Percentiles rank a stretch among this genome's conserved stretches.
phyloP scores from a whole-genome alignment of 805 yeast genomes.

The Wickerhamomyces bovis region DNA sequence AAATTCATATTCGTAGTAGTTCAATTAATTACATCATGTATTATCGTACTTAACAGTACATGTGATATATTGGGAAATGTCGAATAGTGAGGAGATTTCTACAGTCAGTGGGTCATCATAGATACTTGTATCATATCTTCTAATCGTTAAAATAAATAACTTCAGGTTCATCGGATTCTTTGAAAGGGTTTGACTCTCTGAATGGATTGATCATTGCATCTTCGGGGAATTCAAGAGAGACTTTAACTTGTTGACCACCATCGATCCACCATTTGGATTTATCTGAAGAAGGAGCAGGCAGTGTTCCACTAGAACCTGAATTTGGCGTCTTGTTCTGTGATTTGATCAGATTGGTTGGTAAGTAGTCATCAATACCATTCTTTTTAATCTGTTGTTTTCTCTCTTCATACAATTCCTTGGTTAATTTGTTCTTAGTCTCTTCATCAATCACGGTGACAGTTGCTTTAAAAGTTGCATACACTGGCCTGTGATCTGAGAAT shows the following conservation, averaged over 20 bases:
- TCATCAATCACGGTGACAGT: constrained; percentile 63
- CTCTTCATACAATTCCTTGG: constrained; percentile 50
- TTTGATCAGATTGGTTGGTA: constrained; percentile 12
- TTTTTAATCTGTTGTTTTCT: constrained; percentile 21
- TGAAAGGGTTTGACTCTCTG: constrained; percentile 69
- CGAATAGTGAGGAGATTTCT: too few species aligned
- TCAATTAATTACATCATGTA: too few species aligned
- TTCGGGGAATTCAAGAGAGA: constrained; percentile 38
- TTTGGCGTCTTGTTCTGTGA: constrained; percentile 3
- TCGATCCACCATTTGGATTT: constrained; percentile 88
- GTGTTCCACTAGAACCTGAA: constrained; percentile 26
- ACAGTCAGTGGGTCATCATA: too few species aligned
- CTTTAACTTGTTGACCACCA: constrained; percentile 54
- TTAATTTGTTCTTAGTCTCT: constrained; percentile 39
- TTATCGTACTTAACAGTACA: too few species aligned
- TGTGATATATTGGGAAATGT: too few species aligned
- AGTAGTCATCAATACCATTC: constrained; percentile 1
- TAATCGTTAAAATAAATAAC: constrained; percentile 6
- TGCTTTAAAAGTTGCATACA: constrained; percentile 63
- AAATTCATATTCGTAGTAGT: too few species aligned
- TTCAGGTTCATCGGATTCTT: constrained; percentile 32
- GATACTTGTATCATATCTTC: too few species aligned
- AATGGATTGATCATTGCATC: constrained; percentile 59
- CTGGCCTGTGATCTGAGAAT: constrained; percentile 91
- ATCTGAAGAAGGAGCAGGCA: constrained; percentile 90